These are phyloP conservation scores for Zanthoxylum bungeanum DNA, from an alignment of 345 rosid genomes.

Conservation along the genomic window DNA sequence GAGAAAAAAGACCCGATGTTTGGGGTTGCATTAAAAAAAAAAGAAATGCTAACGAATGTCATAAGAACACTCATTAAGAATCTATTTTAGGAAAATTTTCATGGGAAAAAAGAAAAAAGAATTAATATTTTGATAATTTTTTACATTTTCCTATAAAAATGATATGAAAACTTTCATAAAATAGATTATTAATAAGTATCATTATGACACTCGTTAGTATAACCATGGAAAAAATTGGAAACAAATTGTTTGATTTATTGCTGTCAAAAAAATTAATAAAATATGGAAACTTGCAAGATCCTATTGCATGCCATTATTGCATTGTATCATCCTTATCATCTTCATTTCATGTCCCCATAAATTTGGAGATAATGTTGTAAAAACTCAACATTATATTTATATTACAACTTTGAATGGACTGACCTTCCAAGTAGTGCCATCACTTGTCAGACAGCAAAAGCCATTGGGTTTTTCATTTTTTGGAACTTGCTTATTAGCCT, in stretches of 20 bases:
- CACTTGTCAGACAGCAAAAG: background rate
- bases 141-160: background rate
- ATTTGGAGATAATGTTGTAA: background rate
- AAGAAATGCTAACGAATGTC: too few relatives aligned
- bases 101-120: too few relatives aligned
- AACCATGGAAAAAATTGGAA: too few relatives aligned
- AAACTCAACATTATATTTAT: background rate
- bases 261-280: background rate
- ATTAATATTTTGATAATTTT: too few relatives aligned
- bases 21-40: too few relatives aligned
- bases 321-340: conserved; percentile 4
- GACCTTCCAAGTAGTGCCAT: background rate
- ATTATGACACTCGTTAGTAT: too few relatives aligned
- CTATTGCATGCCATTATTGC: background rate
- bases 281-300: background rate
- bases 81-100: too few relatives aligned
- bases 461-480: background rate
- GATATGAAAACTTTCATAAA: background rate
- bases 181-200: too few relatives aligned
- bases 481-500: background rate
- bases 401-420: background rate
- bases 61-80: too few relatives aligned
- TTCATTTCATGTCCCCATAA: too few relatives aligned
- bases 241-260: background rate
- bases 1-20: too few relatives aligned